Evolutionary conservation across 2,329 filamentous ascomycete genomes (phyloP), one percentile per base, ranked within the genome.

Genomic region (Cercospora sp.): DNA sequence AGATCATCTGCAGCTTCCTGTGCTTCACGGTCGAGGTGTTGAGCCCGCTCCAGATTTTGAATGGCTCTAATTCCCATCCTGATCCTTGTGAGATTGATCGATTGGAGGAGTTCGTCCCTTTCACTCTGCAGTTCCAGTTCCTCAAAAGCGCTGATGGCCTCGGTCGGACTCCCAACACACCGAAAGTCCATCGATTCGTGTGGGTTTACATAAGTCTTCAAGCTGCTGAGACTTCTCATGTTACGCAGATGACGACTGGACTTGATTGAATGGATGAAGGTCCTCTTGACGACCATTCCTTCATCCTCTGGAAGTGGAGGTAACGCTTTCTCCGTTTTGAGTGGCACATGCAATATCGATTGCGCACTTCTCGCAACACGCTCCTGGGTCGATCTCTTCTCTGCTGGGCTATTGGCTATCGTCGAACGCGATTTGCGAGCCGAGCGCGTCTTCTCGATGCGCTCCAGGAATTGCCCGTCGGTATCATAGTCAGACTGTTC

Each of bases 11-110:
- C 62, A 40, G 51, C 62, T 57, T 63, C 53, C 34, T 66, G 37
- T 18, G 66, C 66, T 53, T 68, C 63, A 24, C 45, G 30, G 32
- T 60, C 64, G 4, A 68, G 63, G n/a, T 37, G 37, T 13, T 40
- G 32, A 13, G 51, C 62, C 32, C 53, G 51, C 32, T 63, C 30
- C 13, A 68, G 37, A 13, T 49, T 51, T 4, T 63, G 43, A 9
- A 59, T 59, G 8, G 60, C 49, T n/a, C 53, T 58, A 26, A 61
- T 26, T 26, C 32, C 40, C 45, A 64, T 64, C 34, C 51, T 57
- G n/a, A 51, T 37, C 21, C 67, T 66, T 1, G 61, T 51, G 16
- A 65, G 26, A 21, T 68, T 68, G 55, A 68, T 68, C 9, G 45
- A 58, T 24, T 53, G 43, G 13, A 62, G 24, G 26, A 68, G 28